Base-by-base conservation (phyloP, 208 protist species). In the Angomonas ambiguus region DNA sequence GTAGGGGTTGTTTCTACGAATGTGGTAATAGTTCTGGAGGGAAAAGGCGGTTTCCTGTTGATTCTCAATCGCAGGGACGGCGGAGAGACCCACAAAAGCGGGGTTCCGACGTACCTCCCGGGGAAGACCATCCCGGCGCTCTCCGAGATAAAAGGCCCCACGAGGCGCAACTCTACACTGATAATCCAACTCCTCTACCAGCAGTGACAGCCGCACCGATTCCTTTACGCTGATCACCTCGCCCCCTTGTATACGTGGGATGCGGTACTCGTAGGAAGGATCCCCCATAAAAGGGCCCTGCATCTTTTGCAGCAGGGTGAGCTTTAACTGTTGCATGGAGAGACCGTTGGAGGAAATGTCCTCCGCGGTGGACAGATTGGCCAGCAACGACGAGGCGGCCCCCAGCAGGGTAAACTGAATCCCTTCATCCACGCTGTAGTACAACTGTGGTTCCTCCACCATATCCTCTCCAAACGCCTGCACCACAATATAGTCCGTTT, bases 181-280 rank as follows among this genome's bases (percentile, higher is more conserved):
- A 62, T 88, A 85, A 61, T 93, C 86, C 56, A 85, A 82, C 73
- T 83, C 81, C 66, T 92, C 86, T 20, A 95, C 77, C 42, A 95
- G 92, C 16, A 91, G 72, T 3, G 86, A 85, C 24, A 95, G 79
- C 0, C 89, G 85, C 38, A 91, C 72, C 1, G 84, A 88, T 60
- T 95, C 89, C 73, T 91, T 91, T 49, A 77, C 74, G 60, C 76
- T 83, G 5, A 62, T 60, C 18, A 57, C 69, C 30, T 55, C 57
- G 0, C 74, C 67, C 10, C 51, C 49, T 32, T 6, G 31, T 20
- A 72, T 59, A 30, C 80, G 74, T 18, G 53, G 65, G 16, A 95
- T 69, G 27, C 89, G 85, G 63, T 95, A 95, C 71, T 95, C 89
- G 71, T 93, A 95, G 1, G 89, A 82, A 0, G 89, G 86, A 60